Evolutionary conservation across 805 yeast species (phyloP), one percentile per base, ranked within the genome.

Genomic region (Candida chauliodis): DNA sequence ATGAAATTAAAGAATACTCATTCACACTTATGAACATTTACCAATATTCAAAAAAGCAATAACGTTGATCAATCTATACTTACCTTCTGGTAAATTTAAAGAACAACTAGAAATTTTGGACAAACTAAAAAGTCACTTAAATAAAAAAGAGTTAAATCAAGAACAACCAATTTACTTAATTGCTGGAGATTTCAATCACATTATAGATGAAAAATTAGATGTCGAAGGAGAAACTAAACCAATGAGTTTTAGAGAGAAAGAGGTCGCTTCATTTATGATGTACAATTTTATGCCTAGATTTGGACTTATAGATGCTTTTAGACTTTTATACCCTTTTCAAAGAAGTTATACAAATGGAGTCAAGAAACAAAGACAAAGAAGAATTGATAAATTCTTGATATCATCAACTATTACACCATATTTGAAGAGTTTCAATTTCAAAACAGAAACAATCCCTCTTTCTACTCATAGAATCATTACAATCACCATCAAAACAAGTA

Each of bases 121-220:
- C 7, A 21, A 8, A 10, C 7, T 21, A 8, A 8, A 21, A 8
- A 10, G 24, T 8, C 7, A 21, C 7, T 21, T 21, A 10, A 21
- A 8, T 8, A 8, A 7, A 21, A 21, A 21, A 10, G 24, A 21
- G 9, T 21, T 21, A 10, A 21, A 8, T 8, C 10, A 7, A 21
- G 10, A 21, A 10, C 9, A 21, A 7, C 9, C 7, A 21, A 7
- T 21, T 21, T 21, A 8, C 18, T 14, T 27, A 8, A 27, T 27
- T 9, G 30, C 19, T 27, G 30, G 30, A 14, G 30, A 27, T 16
- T 27, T n/a, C 8, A 27, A 27, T 27, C 30, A 27, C 18, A 27
- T 27, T 19, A n/a, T 10, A 9, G 14, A 27, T 27, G 8, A 8
- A 27, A 8, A 10, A 14, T 27, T 27, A 14, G 30, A 27, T 27